These are phyloP conservation scores for Yamadazyma trypodendri DNA, from an alignment of 1,139 yeast genomes.

Conservation along the genomic window DNA sequence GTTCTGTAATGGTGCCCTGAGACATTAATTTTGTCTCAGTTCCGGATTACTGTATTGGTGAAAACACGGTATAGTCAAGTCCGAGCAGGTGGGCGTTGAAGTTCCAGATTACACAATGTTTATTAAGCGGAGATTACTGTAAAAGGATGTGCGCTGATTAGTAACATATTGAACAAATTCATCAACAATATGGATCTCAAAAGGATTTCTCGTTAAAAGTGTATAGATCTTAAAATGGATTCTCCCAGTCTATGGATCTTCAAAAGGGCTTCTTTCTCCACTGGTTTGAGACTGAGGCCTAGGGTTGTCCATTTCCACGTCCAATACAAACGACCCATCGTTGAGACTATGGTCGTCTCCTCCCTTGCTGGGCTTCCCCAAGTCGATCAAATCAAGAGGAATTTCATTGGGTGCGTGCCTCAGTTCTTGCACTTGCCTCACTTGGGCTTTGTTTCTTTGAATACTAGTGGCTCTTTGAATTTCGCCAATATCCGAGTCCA, in stretches of 20 bases:
- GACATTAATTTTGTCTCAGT: no score
- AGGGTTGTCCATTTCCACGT: conserved; percentile 32
- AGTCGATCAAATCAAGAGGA: conserved; percentile 15
- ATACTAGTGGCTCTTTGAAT: conserved; percentile 46
- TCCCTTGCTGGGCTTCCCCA: conserved; percentile 14
- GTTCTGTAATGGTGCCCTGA: no score
- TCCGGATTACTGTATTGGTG: background rate
- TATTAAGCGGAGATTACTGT: no score
- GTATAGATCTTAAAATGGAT: no score
- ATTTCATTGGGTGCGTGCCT: conserved; percentile 7
- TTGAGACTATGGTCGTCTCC: conserved; percentile 12
- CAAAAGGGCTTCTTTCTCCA: conserved; percentile 27
- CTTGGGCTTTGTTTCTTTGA: conserved; percentile 17
- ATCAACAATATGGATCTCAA: no score
- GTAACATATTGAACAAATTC: no score
- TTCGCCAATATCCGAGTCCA: conserved; percentile 49
- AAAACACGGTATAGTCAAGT: background rate
- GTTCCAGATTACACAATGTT: background rate
- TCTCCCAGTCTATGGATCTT: conserved; percentile 24
- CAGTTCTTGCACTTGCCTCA: conserved; percentile 7
- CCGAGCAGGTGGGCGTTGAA: background rate
- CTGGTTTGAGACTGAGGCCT: conserved; percentile 21
- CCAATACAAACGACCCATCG: conserved; percentile 35
- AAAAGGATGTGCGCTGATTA: no score
- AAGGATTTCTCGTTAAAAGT: no score